phyloP scores from a whole-genome alignment of 2,329 filamentous ascomycete genomes.

The Sphaerulina vaccinii region DNA sequence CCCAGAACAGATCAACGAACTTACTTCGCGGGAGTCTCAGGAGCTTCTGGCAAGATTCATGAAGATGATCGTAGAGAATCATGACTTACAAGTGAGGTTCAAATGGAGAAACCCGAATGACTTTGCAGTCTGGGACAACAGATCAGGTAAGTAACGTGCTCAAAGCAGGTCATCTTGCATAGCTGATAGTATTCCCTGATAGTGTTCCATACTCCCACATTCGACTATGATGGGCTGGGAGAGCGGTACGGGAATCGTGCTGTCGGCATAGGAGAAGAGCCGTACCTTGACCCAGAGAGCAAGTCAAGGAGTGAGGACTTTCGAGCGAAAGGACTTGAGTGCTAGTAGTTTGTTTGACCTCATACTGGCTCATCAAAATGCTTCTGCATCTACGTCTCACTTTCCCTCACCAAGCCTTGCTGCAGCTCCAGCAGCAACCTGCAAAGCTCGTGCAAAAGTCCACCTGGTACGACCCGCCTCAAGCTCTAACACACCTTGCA shows the following conservation, averaged over 20 bases:
- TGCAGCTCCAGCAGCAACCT: not conserved
- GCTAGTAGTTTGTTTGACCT: too few species aligned
- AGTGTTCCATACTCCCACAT: conserved; percentile 63
- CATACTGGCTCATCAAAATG: too few species aligned
- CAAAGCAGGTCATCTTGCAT: too few species aligned
- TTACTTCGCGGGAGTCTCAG: conserved; percentile 37
- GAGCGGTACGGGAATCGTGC: conserved; percentile 53
- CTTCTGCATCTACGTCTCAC: too few species aligned
- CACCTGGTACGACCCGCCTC: conserved; percentile 70
- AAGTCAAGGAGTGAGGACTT: conserved; percentile 22
- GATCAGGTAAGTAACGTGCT: conserved; percentile 48
- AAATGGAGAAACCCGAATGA: conserved; percentile 52
- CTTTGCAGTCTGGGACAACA: conserved; percentile 65
- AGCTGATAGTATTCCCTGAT: too few species aligned
- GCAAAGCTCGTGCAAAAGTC: conserved; percentile 58
- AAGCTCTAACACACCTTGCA: conserved; percentile 67
- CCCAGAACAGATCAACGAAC: conserved; percentile 57
- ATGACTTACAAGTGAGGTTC: conserved; percentile 52
- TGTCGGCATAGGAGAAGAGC: conserved; percentile 57
- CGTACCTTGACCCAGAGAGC: conserved; percentile 54
- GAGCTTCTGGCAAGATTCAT: conserved; percentile 29
- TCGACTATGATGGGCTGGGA: conserved; percentile 58
- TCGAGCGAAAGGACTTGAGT: not conserved
- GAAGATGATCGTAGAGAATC: conserved; percentile 46
- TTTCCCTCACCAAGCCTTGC: too few species aligned